Conservation (phyloP, 2,329 filamentous ascomycete species). For the Zymoseptoria tritici region DNA sequence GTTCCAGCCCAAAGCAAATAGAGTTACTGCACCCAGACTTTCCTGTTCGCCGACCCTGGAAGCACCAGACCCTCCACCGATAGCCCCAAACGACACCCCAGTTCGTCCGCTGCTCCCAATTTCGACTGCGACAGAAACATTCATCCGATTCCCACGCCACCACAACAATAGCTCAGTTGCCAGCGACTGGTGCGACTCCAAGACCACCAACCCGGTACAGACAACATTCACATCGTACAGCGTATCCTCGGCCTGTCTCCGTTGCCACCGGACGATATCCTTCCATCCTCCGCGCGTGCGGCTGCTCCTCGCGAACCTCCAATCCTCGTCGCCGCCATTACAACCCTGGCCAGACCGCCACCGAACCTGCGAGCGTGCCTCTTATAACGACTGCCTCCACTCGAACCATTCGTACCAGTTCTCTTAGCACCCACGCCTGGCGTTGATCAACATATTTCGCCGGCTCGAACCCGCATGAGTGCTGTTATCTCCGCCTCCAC, state of each 20-base stretch:
- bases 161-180: background rate
- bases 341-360: background rate
- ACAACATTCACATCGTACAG: background rate
- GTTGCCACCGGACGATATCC: background rate
- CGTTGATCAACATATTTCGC: background rate
- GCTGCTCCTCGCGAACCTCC: background rate
- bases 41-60: background rate
- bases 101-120: background rate
- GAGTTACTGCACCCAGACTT: background rate
- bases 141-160: background rate
- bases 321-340: background rate
- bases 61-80: background rate
- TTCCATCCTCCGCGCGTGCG: background rate
- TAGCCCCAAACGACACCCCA: background rate
- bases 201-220: background rate
- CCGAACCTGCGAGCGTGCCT: background rate
- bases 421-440: background rate
- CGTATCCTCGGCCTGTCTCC: background rate
- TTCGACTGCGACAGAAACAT: background rate
- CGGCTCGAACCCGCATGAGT: background rate
- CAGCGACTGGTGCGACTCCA: background rate
- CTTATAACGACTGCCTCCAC: background rate
- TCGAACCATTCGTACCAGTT: background rate
- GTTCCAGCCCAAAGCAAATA: background rate
- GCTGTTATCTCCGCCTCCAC: background rate